A percentile compares a stretch with the other conserved stretches of the same genome.
Conservation (phyloP, 257 asterid genomes). For the Buddleja alternifolia region DNA sequence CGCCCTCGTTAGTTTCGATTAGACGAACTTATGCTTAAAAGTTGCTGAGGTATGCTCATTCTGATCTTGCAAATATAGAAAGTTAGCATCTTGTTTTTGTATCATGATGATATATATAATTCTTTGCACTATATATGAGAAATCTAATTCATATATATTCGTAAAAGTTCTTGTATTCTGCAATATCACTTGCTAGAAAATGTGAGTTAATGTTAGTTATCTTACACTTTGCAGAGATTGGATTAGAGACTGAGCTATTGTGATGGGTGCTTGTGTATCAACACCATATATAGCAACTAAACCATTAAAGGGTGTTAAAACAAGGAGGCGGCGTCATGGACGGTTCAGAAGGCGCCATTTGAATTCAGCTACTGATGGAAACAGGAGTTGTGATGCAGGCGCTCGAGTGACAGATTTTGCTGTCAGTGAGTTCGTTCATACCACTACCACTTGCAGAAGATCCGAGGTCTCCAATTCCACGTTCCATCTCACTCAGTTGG, state of each 20-base stretch:
- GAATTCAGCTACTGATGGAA: conserved; percentile 39
- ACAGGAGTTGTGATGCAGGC: conserved; percentile 50
- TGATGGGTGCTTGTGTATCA: conserved; percentile 84
- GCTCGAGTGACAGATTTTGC: conserved; percentile 59
- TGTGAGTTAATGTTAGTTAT: background rate
- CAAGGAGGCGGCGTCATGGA: conserved; percentile 39
- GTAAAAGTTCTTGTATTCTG: background rate
- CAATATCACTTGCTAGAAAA: background rate
- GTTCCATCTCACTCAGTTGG: conserved; percentile 78
- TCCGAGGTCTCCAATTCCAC: conserved; percentile 70
- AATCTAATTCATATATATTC: conserved; percentile 1
- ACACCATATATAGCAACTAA: conserved; percentile 45
- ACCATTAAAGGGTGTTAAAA: conserved; percentile 37
- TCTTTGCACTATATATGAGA: background rate
- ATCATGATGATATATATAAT: no score
- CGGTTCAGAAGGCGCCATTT: conserved; percentile 47
- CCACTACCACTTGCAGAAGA: conserved; percentile 68
- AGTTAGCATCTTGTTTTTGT: no score
- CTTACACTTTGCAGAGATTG: conserved; percentile 25
- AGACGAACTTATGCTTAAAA: background rate
- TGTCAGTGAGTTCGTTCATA: conserved; percentile 68
- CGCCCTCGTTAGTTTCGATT: conserved; percentile 19
- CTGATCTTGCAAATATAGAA: no score
- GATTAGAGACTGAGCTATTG: conserved; percentile 22
- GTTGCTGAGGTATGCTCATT: conserved; percentile 27